phyloP scores from a whole-genome alignment of 371 early-diverging fungal genomes.

The Furculomyces boomerangus region DNA sequence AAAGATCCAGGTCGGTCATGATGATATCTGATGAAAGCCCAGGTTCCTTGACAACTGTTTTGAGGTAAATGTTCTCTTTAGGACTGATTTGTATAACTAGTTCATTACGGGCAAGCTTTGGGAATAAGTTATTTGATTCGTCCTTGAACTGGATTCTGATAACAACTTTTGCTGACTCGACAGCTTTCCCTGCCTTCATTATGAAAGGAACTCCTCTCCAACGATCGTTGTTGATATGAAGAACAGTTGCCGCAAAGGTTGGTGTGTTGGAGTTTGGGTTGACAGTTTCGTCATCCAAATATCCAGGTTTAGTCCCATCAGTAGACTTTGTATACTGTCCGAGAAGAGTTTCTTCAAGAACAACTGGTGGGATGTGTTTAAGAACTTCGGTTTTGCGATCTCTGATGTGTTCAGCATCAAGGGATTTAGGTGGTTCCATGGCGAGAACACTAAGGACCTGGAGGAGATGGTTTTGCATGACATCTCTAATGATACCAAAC shows the following conservation, averaged over 20 bases:
- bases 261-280: slow-evolving; percentile 69
- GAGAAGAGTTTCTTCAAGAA: slow-evolving; percentile 54
- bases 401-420: slow-evolving; percentile 77
- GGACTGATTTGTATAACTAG: slow-evolving; percentile 92
- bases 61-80: slow-evolving; percentile 91
- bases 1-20: slow-evolving; percentile 79
- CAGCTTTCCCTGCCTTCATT: slow-evolving; percentile 88
- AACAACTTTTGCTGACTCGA: slow-evolving; percentile 82
- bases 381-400: slow-evolving; percentile 86
- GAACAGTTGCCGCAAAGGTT: slow-evolving; percentile 78
- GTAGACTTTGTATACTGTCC: slow-evolving; percentile 70
- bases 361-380: slow-evolving; percentile 58
- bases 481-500: slow-evolving; percentile 98
- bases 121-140: slow-evolving; percentile 59
- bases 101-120: slow-evolving; percentile 70
- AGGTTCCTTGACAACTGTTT: slow-evolving; percentile 87
- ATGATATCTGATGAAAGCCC: slow-evolving; percentile 37
- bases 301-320: slow-evolving; percentile 66
- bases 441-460: slow-evolving; percentile 83
- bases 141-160: slow-evolving; percentile 89
- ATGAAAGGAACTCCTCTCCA: slow-evolving; percentile 96
- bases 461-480: slow-evolving; percentile 96
- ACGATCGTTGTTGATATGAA: slow-evolving; percentile 80
- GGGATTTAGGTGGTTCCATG: slow-evolving; percentile 79
- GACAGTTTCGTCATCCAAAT: slow-evolving; percentile 81